Base-by-base conservation (phyloP, 164 flowering plant genomes). In the Sextonia rubra region DNA sequence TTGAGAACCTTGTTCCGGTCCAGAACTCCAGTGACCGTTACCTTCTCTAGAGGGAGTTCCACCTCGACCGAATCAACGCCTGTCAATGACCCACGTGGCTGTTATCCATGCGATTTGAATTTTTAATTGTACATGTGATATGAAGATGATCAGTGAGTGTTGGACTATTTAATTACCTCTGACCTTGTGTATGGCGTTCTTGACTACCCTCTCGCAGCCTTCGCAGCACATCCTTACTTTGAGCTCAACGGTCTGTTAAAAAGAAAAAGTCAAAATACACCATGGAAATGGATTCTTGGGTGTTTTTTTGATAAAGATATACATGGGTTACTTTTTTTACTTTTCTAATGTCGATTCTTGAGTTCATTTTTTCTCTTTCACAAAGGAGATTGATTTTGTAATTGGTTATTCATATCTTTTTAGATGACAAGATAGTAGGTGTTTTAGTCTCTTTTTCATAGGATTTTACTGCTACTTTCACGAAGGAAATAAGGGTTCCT, bases 211-310 rank as follows among this genome's bases (percentile, higher is more conserved):
- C 72, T 90, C 98, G 75, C 99, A 96, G 22, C 98, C 99, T 2
- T 84, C 81, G 86, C 98, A 96, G 79, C 99, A 96, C 98, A 96
- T 96, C 82, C 99, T 79, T 12, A 96, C 99, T 80, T 89, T 89
- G 66, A 96, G 95, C 82, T 96, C 97, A 70, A 96, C 92, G 3
- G 91, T 93, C 99, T 95, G 81, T 37, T 1, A 37, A 37, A 37
- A 37, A 37, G 11, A 15, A 83, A 80, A 80, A 1, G 32, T 24
- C 9, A 14, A 24, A 25, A 8, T 8, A 4, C n/a, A 3, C 20
- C 4, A 58, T 27, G 3, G 15, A 52, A 70, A 29, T 61, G 14
- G 27, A 25, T 61, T 61, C 7, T 56, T 26, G 24, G 29, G 20
- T 22, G 22, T 56, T 27, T 5, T 52, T 25, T 9, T 8, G 12